These are phyloP conservation scores for Daldinia grandis DNA, from an alignment of 495 filamentous ascomycete species.

Conservation along the genomic window DNA sequence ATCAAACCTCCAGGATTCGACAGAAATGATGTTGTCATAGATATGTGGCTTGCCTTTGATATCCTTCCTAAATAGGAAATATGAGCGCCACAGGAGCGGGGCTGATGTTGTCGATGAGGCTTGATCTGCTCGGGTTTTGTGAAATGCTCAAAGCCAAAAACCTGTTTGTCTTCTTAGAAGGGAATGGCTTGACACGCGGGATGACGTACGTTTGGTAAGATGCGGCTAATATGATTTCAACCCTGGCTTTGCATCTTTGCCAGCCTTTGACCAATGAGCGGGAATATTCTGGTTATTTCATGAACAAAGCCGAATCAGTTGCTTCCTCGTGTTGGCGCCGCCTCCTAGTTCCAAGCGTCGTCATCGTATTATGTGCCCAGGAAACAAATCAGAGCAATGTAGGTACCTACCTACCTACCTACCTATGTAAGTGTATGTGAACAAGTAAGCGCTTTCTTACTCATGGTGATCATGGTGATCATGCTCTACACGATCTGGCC, in stretches of 20 bases:
- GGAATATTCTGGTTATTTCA: constrained; percentile 16
- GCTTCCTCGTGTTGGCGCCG: constrained; percentile 14
- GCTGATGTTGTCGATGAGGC: constrained; percentile 6
- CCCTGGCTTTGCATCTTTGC: constrained; percentile 12
- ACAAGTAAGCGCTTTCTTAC: not conserved
- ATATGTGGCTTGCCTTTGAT: constrained; percentile 24
- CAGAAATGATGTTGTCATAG: constrained; percentile 18
- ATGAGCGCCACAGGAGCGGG: constrained; percentile 27
- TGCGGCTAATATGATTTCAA: constrained; percentile 30
- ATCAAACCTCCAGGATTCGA: not conserved
- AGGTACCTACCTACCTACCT: too few species aligned
- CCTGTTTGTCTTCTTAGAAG: constrained; percentile 26
- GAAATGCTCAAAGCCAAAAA: constrained; percentile 10
- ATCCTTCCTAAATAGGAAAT: constrained; percentile 23
- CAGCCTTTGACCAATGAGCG: constrained; percentile 7
- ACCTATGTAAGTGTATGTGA: too few species aligned
- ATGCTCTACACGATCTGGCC: too few species aligned
- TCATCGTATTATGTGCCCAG: constrained; percentile 12
- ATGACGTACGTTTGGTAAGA: constrained; percentile 37
- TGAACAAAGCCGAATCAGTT: not conserved
- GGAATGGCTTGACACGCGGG: constrained; percentile 18
- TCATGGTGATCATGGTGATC: not conserved
- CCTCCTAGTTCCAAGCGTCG: not conserved
- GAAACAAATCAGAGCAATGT: not conserved
- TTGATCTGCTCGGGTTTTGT: not conserved